These are phyloP conservation scores for Hemileccinum impolitum DNA, from an alignment of 768 basidiomycete species.

Conservation along the genomic window DNA sequence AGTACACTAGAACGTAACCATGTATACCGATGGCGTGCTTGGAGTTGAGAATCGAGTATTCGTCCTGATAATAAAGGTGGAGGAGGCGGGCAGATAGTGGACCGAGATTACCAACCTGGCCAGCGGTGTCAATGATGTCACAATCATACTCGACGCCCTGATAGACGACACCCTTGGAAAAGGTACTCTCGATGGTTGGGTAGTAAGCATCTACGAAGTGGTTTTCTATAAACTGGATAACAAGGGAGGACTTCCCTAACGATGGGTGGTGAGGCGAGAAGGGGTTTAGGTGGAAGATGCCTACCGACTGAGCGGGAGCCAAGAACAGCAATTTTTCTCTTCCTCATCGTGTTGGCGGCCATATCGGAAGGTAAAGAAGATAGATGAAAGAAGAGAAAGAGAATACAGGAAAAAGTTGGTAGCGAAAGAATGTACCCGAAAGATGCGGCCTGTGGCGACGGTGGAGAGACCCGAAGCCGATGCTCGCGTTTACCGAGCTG, in stretches of 20 bases:
- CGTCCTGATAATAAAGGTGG: no score
- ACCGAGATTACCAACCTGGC: conserved; percentile 73
- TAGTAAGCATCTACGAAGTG: conserved; percentile 91
- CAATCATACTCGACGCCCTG: conserved; percentile 92
- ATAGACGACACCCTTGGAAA: conserved; percentile 80
- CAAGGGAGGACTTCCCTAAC: conserved; percentile 92
- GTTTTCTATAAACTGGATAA: conserved; percentile 90
- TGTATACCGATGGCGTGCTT: conserved; percentile 97
- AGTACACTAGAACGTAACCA: conserved; percentile 95
- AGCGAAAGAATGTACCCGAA: conserved; percentile 5
- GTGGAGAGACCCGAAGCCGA: conserved; percentile 8
- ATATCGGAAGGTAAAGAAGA: conserved; percentile 17
- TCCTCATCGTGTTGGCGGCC: conserved; percentile 50
- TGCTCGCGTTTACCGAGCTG: conserved; percentile 29
- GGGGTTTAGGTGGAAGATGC: conserved; percentile 21
- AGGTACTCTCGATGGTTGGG: conserved; percentile 91
- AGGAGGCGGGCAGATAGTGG: no score
- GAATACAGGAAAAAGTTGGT: conserved; percentile 11
- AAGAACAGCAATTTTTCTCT: conserved; percentile 85
- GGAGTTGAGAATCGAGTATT: conserved; percentile 89
- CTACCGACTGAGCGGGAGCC: conserved; percentile 87
- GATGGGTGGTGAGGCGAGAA: conserved; percentile 16
- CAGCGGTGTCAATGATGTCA: conserved; percentile 97
- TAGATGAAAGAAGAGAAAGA: conserved; percentile 11
- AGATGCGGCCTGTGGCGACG: conserved; percentile 23